Evolutionary conservation across 768 basidiomycete species (phyloP).

Genomic region (Lepiota brunneoincarnata): DNA sequence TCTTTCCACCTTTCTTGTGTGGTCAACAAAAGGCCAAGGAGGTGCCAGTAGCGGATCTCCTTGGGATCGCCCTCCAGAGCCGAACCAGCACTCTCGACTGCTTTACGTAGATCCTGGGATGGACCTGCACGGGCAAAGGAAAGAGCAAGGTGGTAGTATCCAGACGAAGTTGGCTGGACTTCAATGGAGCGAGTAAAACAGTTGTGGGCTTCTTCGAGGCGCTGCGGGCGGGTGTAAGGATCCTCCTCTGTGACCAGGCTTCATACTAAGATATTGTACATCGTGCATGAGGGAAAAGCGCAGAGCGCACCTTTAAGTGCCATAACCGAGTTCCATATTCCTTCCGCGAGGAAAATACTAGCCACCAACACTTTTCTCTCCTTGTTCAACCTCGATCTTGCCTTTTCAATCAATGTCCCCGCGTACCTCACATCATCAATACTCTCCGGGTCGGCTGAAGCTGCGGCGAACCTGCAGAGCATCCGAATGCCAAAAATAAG

Average conservation of each 20-base stretch:
- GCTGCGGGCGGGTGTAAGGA: constrained; percentile 52
- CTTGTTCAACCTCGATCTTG: constrained; percentile 48
- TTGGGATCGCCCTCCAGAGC: constrained; percentile 70
- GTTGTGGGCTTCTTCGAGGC: constrained; percentile 54
- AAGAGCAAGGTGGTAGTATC: constrained; percentile 79
- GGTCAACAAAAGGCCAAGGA: constrained; percentile 80
- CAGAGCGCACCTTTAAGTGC: constrained; percentile 58
- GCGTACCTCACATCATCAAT: constrained; percentile 65
- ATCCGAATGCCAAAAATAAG: constrained; percentile 76
- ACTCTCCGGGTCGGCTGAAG: constrained; percentile 13
- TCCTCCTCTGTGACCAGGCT: constrained; percentile 53
- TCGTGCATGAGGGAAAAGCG: not conserved
- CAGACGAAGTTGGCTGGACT: constrained; percentile 48
- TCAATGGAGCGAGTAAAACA: constrained; percentile 49
- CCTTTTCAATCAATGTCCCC: constrained; percentile 55
- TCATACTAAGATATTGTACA: not conserved
- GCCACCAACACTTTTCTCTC: constrained; percentile 54
- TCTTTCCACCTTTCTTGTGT: constrained; percentile 78
- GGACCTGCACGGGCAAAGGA: constrained; percentile 65
- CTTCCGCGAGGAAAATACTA: constrained; percentile 64
- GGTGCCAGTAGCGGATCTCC: constrained; percentile 83
- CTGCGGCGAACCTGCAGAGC: constrained; percentile 52
- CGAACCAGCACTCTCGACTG: constrained; percentile 60
- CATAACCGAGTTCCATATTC: constrained; percentile 68
- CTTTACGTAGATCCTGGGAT: constrained; percentile 61